Evolutionary conservation across 805 yeast species (phyloP).

Genomic region (Pichia eremophila): DNA sequence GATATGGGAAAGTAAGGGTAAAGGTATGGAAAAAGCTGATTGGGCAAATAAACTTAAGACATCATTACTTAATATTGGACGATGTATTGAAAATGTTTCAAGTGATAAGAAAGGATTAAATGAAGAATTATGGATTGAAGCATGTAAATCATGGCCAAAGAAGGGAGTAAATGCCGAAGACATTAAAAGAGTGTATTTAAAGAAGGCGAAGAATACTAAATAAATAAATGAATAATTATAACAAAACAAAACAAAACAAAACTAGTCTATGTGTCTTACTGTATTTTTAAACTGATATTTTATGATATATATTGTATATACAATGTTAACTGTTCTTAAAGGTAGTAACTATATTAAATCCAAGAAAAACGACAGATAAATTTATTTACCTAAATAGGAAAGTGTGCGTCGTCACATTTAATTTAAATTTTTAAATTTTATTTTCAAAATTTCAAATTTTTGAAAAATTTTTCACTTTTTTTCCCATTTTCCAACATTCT

Average conservation of each 20-base stretch:
- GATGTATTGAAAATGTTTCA: slow-evolving; percentile 22
- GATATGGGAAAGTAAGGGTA: slow-evolving; percentile 25
- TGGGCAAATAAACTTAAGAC: slow-evolving; percentile 24
- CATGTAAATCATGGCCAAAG: slow-evolving; percentile 27
- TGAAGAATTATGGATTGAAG: slow-evolving; percentile 23
- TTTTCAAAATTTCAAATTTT: no score
- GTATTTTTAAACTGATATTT: no score
- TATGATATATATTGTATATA: no score
- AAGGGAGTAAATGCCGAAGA: slow-evolving; percentile 23
- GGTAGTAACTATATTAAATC: no score
- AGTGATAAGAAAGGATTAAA: slow-evolving; percentile 14
- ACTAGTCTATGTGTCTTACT: no score
- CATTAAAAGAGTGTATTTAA: slow-evolving; percentile 25
- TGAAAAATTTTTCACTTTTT: neutral
- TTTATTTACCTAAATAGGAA: neutral
- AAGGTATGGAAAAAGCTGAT: slow-evolving; percentile 23
- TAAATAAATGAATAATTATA: no score
- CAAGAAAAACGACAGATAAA: no score
- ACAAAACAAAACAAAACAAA: no score
- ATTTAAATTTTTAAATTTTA: no score
- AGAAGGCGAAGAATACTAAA: slow-evolving; percentile 16
- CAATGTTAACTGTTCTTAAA: no score
- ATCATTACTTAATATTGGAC: slow-evolving; percentile 23
- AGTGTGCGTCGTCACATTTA: neutral
- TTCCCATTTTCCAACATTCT: no score